phyloP scores from a whole-genome alignment of 208 protist genomes.

The Leishmania gerbilli region DNA sequence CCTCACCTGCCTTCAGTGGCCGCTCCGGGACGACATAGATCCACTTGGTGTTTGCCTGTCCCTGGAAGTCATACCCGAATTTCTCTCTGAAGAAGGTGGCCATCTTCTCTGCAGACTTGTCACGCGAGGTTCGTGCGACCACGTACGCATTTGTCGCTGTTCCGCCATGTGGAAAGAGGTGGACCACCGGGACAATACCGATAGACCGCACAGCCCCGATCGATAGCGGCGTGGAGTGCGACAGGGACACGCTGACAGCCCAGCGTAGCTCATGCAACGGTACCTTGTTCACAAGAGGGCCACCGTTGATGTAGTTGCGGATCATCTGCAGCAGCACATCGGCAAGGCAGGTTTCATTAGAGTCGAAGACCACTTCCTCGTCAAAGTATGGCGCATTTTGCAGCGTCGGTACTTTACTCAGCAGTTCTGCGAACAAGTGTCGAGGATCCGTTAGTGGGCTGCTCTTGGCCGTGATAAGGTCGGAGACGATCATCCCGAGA shows the following conservation, averaged over 20 bases:
- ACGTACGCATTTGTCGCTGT: conserved; percentile 68
- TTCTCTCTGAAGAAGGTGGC: conserved; percentile 48
- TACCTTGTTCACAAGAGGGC: conserved; percentile 89
- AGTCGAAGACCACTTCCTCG: conserved; percentile 72
- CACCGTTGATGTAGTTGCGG: conserved; percentile 90
- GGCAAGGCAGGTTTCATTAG: conserved; percentile 66
- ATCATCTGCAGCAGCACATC: conserved; percentile 93
- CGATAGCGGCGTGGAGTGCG: conserved; percentile 83
- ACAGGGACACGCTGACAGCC: conserved; percentile 85
- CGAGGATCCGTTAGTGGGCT: conserved; percentile 80
- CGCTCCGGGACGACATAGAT: conserved; percentile 76
- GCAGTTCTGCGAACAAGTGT: conserved; percentile 60
- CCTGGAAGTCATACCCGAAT: conserved; percentile 64
- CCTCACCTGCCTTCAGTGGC: conserved; percentile 64
- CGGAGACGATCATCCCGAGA: conserved; percentile 86
- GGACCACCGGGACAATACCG: conserved; percentile 86
- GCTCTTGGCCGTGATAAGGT: conserved; percentile 77
- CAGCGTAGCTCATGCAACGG: conserved; percentile 75
- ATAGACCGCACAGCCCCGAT: conserved; percentile 74
- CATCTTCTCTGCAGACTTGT: conserved; percentile 46
- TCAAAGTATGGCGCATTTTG: conserved; percentile 91
- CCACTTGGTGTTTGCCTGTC: conserved; percentile 49
- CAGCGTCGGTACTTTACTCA: conserved; percentile 72
- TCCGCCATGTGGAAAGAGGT: conserved; percentile 88
- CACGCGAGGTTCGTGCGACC: conserved; percentile 60